These are phyloP conservation scores for Tricholomella constricta DNA, from an alignment of 768 basidiomycete genomes.

Conservation along the genomic window DNA sequence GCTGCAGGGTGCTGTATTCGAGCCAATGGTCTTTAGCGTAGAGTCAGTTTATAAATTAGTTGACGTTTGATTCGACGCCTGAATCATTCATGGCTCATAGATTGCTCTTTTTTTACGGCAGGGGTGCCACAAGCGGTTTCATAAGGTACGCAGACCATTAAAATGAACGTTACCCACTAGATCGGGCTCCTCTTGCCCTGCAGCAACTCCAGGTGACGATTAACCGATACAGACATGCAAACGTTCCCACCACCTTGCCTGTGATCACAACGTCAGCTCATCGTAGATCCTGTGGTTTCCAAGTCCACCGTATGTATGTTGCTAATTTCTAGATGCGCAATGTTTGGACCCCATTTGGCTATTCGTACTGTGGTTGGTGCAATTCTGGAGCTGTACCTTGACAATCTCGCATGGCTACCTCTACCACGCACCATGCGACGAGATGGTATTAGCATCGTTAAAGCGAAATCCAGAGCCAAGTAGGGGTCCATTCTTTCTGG, in stretches of 20 bases:
- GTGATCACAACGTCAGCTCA: conserved; percentile 10
- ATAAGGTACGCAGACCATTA: conserved; percentile 14
- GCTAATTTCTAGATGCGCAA: conserved; percentile 16
- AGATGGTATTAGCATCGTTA: conserved; percentile 24
- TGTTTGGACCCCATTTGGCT: conserved; percentile 23
- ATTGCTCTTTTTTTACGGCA: no score
- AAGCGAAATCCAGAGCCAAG: conserved; percentile 13
- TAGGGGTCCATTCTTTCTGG: conserved; percentile 14
- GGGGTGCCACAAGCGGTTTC: no score
- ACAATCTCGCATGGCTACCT: conserved; percentile 32
- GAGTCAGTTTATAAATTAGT: neutral
- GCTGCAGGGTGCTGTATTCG: no score
- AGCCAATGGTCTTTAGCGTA: neutral
- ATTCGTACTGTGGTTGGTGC: conserved; percentile 13
- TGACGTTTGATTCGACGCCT: no score
- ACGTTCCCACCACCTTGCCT: conserved; percentile 12
- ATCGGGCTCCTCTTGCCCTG: conserved; percentile 14
- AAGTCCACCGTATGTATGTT: conserved; percentile 21
- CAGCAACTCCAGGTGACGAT: conserved; percentile 9
- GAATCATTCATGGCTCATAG: no score
- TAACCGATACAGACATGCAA: conserved; percentile 18
- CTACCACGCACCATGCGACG: conserved; percentile 34
- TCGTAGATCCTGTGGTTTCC: conserved; percentile 33
- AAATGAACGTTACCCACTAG: conserved; percentile 13
- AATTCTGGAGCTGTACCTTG: conserved; percentile 32